A percentile compares a stretch with the other conserved stretches of the same genome.
Evolutionary conservation across 2,329 filamentous ascomycete species (phyloP).

Genomic region (Talaromyces funiculosus): DNA sequence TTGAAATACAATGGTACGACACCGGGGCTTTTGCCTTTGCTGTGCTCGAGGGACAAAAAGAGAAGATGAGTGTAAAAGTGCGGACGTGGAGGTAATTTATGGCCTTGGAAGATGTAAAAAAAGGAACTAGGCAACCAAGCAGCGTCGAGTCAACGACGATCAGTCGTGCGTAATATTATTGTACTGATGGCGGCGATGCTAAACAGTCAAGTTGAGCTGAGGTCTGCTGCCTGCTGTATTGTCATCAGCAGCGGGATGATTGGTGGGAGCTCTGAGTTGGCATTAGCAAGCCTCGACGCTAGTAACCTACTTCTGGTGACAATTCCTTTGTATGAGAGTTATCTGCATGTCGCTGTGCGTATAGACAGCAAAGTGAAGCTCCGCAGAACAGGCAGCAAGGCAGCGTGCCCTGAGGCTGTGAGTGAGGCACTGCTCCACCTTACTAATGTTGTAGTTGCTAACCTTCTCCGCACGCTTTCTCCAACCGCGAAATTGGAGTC

Average conservation of each 20-base stretch:
- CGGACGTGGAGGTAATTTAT: neutral
- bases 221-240: constrained; percentile 7
- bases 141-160: neutral
- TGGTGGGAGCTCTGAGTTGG: constrained; percentile 4
- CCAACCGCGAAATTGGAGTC: neutral
- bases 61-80: neutral
- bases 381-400: constrained; percentile 4
- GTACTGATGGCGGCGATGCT: neutral
- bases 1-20: neutral
- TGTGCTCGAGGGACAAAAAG: neutral
- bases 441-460: too few species aligned
- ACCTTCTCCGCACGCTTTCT: neutral
- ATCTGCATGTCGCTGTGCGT: neutral
- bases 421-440: neutral
- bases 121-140: constrained; percentile 3
- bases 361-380: neutral
- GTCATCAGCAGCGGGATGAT: neutral
- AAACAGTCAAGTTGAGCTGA: neutral
- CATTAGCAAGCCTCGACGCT: neutral
- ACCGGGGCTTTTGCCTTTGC: neutral
- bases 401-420: neutral
- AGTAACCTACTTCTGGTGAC: neutral
- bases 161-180: neutral
- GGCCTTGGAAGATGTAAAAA: neutral
- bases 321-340: neutral